Base-by-base conservation (phyloP, 2,329 filamentous ascomycete genomes). In the Dactylella cylindrospora region DNA sequence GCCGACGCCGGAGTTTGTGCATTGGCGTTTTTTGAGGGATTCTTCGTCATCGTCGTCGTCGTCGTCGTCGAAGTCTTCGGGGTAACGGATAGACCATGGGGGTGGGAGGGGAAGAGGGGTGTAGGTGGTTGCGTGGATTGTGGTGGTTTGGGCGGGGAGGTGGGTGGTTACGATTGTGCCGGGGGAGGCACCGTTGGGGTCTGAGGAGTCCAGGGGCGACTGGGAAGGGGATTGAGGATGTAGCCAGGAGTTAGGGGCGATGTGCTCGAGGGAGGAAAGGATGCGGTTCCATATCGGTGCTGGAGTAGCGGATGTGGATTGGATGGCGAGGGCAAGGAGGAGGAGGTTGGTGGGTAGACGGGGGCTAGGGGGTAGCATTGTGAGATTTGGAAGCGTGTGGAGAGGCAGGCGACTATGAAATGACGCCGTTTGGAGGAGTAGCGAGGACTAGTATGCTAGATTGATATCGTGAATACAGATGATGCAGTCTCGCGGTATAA, bases 91-190 rank as follows among this genome's bases (percentile, higher is more conserved):
- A 6, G 29, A 23, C 57, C 57, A 62, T 12, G 57, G 43, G 13
- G 29, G 23, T 13, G 57, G 57, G 13, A 62, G 38, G n/a, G 57
- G 57, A 13, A 62, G 31, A 9, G 57, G 43, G 2, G 57, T 62
- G 23, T 35, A 38, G n/a, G 49, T 53, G 49, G 36, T 62, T n/a
- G 57, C 57, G 38, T 62, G 40, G 32, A 62, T 40, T 38, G 57
- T 62, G 26, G 49, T 47, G 7, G 49, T 62, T 17, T 32, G 15
- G 17, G 57, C 57, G 29, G 57, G 57, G 8, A 54, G 41, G 31
- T 62, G 49, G 19, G 31, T 49, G 7, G 57, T 62, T 39, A 41
- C 41, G 5, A 49, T 25, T 9, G 32, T 38, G 35, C 57, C 49
- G 8, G 57, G 57, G 9, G 32, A 12, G 36, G 49, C 8, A 36